Base-by-base conservation (phyloP, 169 alveolate genomes). In the Cryptosporidium baileyi region DNA sequence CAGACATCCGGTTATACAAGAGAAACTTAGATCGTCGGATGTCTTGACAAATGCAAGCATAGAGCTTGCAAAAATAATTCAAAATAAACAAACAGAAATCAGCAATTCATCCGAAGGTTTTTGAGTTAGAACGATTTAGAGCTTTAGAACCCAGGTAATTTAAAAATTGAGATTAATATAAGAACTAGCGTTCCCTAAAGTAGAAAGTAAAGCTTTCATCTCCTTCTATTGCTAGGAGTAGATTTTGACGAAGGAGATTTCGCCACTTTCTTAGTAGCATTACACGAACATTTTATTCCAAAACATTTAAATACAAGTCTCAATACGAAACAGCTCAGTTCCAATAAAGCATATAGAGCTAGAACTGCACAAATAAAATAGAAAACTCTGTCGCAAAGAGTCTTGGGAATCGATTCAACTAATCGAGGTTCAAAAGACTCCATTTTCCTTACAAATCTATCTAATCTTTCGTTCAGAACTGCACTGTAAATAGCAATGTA, bases 191-290 rank as follows among this genome's bases (percentile, higher is more conserved):
- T 44, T 19, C 61, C n/a, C 52, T 57, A n/a, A n/a, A n/a, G n/a
- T n/a, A 57, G 40, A 57, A 17, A 9, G 19, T 7, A 11, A 61
- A 61, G n/a, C 79, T 13, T 28, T 9, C 47, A 74, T 22, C 61
- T 51, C 26, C 85, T 74, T 59, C 67, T 74, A 40, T 57, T 57
- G 38, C 85, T 59, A 52, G 85, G 85, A 19, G 85, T 74, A 52
- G 85, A 51, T 26, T 51, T 74, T 41, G 85, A 54, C 2, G 85
- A 32, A 17, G 85, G 67, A 3, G 85, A 57, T 11, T 36, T 74
- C 24, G 41, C 19, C 19, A 11, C 36, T 40, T 51, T 51, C 60
- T 57, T 74, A 57, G 30, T 57, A 28, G 52, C 32, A 1, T 40
- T n/a, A 26, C 52, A 38, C 24, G 13, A 13, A 49, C 57, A 36